Percentiles rank a stretch among this genome's conserved stretches.
Conservation (phyloP, 371 early-diverging fungal species). For the Paraphysoderma sedebokerense region DNA sequence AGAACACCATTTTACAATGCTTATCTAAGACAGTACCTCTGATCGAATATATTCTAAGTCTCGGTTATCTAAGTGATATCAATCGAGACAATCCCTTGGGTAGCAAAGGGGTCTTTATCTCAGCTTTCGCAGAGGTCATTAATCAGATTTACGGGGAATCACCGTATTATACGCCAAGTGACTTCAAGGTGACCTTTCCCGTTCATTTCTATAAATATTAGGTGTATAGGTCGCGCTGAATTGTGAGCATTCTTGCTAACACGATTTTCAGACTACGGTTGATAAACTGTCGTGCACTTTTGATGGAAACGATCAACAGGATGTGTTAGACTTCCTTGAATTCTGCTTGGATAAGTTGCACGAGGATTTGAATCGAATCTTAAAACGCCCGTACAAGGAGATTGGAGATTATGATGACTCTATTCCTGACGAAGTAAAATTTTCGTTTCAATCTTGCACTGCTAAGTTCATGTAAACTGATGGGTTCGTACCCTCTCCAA, state of each 20-base stretch:
- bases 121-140: constrained; percentile 17
- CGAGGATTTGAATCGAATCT: constrained; percentile 32
- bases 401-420: too few species aligned
- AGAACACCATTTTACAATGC: constrained; percentile 94
- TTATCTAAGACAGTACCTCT: constrained; percentile 69
- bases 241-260: too few species aligned
- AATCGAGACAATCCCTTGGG: constrained; percentile 65
- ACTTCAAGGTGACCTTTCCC: too few species aligned
- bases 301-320: constrained; percentile 35
- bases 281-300: constrained; percentile 21
- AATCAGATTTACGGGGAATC: constrained; percentile 5
- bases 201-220: too few species aligned
- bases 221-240: not conserved
- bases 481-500: too few species aligned
- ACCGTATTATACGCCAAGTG: too few species aligned
- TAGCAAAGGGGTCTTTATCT: constrained; percentile 43
- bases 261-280: too few species aligned
- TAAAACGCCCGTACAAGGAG: too few species aligned
- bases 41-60: constrained; percentile 54
- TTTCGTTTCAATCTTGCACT: too few species aligned
- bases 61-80: constrained; percentile 23
- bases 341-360: constrained; percentile 33
- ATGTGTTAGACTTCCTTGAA: constrained; percentile 34
- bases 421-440: too few species aligned
- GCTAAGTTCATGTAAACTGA: too few species aligned